phyloP scores from a whole-genome alignment of 2,329 filamentous ascomycete species.

The Scedosporium minutisporum region DNA sequence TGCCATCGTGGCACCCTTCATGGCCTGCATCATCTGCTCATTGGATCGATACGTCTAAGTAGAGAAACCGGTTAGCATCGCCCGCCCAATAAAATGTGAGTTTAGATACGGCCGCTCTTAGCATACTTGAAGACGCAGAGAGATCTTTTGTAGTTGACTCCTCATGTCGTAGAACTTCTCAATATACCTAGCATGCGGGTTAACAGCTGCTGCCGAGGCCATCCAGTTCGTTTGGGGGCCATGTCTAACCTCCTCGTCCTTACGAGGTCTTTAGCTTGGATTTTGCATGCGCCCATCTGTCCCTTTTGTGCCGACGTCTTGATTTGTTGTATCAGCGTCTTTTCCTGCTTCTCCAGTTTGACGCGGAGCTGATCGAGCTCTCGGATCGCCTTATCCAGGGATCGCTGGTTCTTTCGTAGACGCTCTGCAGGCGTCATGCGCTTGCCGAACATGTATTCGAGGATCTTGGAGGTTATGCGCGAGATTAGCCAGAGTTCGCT shows the following conservation, averaged over 20 bases:
- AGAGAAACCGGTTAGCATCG: not conserved
- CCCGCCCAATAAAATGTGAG: not conserved
- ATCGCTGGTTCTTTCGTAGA: conserved; percentile 86
- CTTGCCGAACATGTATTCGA: conserved; percentile 99
- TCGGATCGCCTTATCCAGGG: conserved; percentile 92
- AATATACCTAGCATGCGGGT: conserved; percentile 55
- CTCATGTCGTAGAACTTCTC: conserved; percentile 99
- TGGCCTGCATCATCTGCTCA: conserved; percentile 99
- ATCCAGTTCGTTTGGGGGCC: conserved; percentile 1
- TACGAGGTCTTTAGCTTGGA: conserved; percentile 95
- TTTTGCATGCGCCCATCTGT: conserved; percentile 96
- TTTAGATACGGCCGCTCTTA: no score
- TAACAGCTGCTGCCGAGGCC: not conserved
- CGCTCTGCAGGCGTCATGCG: conserved; percentile 95
- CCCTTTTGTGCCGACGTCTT: conserved; percentile 98
- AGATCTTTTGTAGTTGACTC: conserved; percentile 93
- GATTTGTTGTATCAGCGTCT: conserved; percentile 91
- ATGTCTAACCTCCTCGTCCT: conserved; percentile 63
- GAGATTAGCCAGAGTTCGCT: not conserved
- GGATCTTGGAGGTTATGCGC: conserved; percentile 48
- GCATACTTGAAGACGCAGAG: conserved; percentile 77
- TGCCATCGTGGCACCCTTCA: conserved; percentile 93
- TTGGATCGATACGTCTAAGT: conserved; percentile 87
- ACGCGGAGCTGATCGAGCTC: conserved; percentile 90
- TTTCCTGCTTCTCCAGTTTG: conserved; percentile 97